Percentiles rank a stretch among this genome's conserved stretches.
These are phyloP conservation scores for Boletus fagicola DNA, from an alignment of 768 basidiomycete species.

Conservation along the genomic window DNA sequence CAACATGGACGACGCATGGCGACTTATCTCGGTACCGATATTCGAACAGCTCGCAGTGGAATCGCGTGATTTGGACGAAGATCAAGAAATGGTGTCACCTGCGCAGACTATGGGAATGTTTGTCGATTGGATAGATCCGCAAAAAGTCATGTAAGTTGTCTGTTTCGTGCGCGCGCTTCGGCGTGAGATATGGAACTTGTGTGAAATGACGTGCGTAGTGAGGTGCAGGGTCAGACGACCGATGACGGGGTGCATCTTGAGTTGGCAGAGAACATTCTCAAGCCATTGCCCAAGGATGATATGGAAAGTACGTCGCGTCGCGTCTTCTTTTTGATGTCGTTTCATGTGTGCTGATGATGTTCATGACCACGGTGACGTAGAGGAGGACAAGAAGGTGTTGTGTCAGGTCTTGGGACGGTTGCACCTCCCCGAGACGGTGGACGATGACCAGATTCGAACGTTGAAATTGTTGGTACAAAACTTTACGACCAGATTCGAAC, in stretches of 20 bases:
- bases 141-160: constrained; percentile 58
- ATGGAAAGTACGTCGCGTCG: constrained; percentile 47
- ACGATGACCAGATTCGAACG: constrained; percentile 64
- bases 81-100: constrained; percentile 69
- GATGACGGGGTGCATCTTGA: constrained; percentile 53
- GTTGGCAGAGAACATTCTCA: constrained; percentile 52
- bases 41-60: constrained; percentile 45
- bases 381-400: constrained; percentile 59
- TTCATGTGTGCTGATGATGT: not conserved
- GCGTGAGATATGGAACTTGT: not conserved
- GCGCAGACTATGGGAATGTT: constrained; percentile 76
- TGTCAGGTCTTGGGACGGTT: constrained; percentile 62
- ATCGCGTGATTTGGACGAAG: constrained; percentile 65
- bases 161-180: not conserved
- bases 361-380: constrained; percentile 31
- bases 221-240: constrained; percentile 38
- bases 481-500: too few species aligned
- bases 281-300: constrained; percentile 45
- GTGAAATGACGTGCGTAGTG: constrained; percentile 28
- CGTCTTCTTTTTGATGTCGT: not conserved
- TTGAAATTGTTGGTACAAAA: constrained; percentile 60
- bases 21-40: too few species aligned
- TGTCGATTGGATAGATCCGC: constrained; percentile 85
- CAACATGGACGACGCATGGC: too few species aligned
- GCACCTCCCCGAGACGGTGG: constrained; percentile 66